phyloP scores from a whole-genome alignment of 176 grass and related monocot species.

The Canna indica region DNA sequence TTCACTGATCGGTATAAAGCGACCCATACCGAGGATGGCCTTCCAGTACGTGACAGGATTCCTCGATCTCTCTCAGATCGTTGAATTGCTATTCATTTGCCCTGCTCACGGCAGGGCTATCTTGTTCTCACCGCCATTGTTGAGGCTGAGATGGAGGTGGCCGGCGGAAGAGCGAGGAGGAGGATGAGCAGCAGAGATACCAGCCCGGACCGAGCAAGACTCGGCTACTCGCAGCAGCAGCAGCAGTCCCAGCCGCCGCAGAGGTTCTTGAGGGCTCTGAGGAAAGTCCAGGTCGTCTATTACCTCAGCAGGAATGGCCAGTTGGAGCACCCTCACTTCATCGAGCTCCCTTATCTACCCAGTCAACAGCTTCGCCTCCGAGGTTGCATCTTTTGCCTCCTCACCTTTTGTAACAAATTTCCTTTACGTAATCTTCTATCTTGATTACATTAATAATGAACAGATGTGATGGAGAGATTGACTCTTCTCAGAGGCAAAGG shows the following conservation, averaged over 20 bases:
- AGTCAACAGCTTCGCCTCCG: slow-evolving; percentile 85
- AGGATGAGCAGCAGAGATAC: slow-evolving; percentile 39
- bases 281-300: slow-evolving; percentile 86
- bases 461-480: slow-evolving; percentile 77
- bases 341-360: slow-evolving; percentile 78
- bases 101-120: too few species aligned
- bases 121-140: too few species aligned
- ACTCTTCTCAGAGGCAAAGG: slow-evolving; percentile 81
- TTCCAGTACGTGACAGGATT: too few species aligned
- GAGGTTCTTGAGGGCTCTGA: slow-evolving; percentile 35
- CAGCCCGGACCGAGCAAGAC: slow-evolving; percentile 57
- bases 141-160: slow-evolving; percentile 27
- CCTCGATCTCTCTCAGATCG: too few species aligned
- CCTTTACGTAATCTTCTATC: neutral
- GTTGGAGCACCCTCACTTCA: slow-evolving; percentile 95
- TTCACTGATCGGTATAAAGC: too few species aligned
- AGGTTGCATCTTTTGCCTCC: slow-evolving; percentile 26
- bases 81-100: too few species aligned
- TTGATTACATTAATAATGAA: neutral
- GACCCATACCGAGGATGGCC: too few species aligned
- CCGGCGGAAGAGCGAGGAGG: slow-evolving; percentile 22
- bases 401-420: neutral
- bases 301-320: slow-evolving; percentile 95
- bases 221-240: slow-evolving; percentile 23
- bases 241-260: slow-evolving; percentile 4